Conservation (phyloP, 2,329 filamentous ascomycete genomes). For the Neurospora sp. region DNA sequence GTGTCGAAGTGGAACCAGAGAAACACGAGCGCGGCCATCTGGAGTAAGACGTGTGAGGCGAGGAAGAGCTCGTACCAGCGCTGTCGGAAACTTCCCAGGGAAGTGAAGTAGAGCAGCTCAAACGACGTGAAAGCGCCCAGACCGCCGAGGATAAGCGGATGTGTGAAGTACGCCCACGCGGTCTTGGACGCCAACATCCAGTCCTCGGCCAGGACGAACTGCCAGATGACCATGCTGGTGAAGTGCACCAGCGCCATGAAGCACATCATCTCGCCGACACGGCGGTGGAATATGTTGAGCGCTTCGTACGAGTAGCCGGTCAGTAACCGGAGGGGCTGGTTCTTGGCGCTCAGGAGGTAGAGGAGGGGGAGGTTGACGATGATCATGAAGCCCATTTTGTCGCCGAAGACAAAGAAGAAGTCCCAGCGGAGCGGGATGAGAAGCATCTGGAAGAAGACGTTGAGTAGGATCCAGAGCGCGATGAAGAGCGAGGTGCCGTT, state of each 20-base stretch:
- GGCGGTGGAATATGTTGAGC: conserved; percentile 55
- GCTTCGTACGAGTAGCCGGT: conserved; percentile 58
- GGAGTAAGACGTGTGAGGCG: conserved; percentile 46
- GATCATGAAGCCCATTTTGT: conserved; percentile 45
- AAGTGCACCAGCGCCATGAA: conserved; percentile 48
- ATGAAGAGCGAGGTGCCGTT: conserved; percentile 47
- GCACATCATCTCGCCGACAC: conserved; percentile 53
- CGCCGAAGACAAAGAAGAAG: conserved; percentile 47
- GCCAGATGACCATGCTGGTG: conserved; percentile 46
- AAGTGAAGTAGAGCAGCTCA: conserved; percentile 52
- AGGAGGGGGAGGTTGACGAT: conserved; percentile 40
- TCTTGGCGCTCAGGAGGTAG: conserved; percentile 58
- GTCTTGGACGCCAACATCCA: conserved; percentile 30
- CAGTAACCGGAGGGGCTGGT: conserved; percentile 49
- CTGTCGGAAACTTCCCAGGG: conserved; percentile 48
- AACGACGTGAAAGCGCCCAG: conserved; percentile 47
- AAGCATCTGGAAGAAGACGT: conserved; percentile 49
- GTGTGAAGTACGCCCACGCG: conserved; percentile 39
- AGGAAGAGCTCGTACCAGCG: conserved; percentile 56
- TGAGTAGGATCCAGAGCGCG: conserved; percentile 40
- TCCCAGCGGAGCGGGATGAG: conserved; percentile 35
- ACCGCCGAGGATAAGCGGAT: conserved; percentile 43
- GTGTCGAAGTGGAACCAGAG: conserved; percentile 50
- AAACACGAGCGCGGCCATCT: conserved; percentile 43
- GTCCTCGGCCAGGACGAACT: conserved; percentile 36